Percentiles rank a stretch among this genome's conserved stretches.
Evolutionary conservation across 371 early-diverging fungal genomes (phyloP).

Genomic region (Chytridium lagenaria): DNA sequence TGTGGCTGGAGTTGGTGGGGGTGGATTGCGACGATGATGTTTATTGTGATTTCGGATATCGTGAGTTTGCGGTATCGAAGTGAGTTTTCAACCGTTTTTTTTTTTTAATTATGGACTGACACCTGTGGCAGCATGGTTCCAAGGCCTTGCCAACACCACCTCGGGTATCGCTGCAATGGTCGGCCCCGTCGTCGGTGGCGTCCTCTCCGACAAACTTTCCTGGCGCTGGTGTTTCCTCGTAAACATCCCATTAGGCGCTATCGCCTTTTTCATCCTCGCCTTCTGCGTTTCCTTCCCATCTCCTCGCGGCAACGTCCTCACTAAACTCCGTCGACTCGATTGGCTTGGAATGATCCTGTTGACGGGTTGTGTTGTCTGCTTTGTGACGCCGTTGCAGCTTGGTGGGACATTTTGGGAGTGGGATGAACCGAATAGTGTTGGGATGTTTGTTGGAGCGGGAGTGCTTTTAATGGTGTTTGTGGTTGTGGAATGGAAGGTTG

Average conservation of each 20-base stretch:
- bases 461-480: slow-evolving; percentile 8
- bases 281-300: slow-evolving; percentile 1
- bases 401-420: slow-evolving; percentile 46
- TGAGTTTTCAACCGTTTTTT: slow-evolving; percentile 13
- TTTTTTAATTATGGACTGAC: neutral
- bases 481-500: slow-evolving; percentile 12
- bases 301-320: neutral
- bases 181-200: slow-evolving; percentile 52
- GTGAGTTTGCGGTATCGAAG: slow-evolving; percentile 53
- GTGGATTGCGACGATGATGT: slow-evolving; percentile 65
- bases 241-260: slow-evolving; percentile 19
- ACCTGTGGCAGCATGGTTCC: slow-evolving; percentile 37
- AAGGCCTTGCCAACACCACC: slow-evolving; percentile 42
- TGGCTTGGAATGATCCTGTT: slow-evolving; percentile 17
- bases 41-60: slow-evolving; percentile 55
- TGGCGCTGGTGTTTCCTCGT: slow-evolving; percentile 54
- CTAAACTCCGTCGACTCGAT: neutral
- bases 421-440: slow-evolving; percentile 40
- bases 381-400: slow-evolving; percentile 43
- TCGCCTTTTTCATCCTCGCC: slow-evolving; percentile 8
- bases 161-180: slow-evolving; percentile 46
- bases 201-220: slow-evolving; percentile 36
- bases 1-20: slow-evolving; percentile 73
- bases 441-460: slow-evolving; percentile 28
- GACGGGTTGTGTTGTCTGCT: neutral